phyloP scores from a whole-genome alignment of 371 early-diverging fungal species.

The Mucor plumbeus region DNA sequence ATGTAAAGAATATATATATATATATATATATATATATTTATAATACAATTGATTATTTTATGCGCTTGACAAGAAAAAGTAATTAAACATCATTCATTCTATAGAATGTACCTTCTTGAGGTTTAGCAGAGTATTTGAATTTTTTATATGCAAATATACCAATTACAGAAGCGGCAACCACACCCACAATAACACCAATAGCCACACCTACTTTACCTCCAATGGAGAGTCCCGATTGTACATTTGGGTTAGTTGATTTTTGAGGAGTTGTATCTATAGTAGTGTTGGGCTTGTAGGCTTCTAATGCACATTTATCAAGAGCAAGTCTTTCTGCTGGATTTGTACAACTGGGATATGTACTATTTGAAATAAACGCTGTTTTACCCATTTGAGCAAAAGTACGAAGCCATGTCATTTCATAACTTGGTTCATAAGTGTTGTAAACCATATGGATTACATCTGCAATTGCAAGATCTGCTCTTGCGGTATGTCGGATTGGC shows the following conservation, averaged over 20 bases:
- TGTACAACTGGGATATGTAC: slow-evolving; percentile 25
- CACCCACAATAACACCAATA: slow-evolving; percentile 41
- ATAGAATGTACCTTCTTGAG: slow-evolving; percentile 15
- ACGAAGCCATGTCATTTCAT: slow-evolving; percentile 45
- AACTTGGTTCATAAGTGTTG: slow-evolving; percentile 43
- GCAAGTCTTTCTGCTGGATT: slow-evolving; percentile 9
- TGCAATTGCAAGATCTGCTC: slow-evolving; percentile 43
- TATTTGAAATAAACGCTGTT: slow-evolving; percentile 14
- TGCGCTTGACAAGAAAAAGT: too few relatives aligned
- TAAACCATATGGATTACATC: slow-evolving; percentile 51
- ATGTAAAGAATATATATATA: background rate
- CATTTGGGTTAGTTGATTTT: background rate
- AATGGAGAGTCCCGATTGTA: slow-evolving; percentile 19
- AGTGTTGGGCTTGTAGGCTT: slow-evolving; percentile 20
- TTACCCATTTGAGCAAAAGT: slow-evolving; percentile 40
- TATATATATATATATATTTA: too few relatives aligned
- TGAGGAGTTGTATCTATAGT: slow-evolving; percentile 13
- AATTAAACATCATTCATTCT: slow-evolving; percentile 23
- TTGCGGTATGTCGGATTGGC: slow-evolving; percentile 39
- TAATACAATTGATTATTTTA: background rate
- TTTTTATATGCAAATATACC: slow-evolving; percentile 22
- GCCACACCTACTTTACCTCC: slow-evolving; percentile 52
- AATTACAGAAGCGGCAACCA: slow-evolving; percentile 23
- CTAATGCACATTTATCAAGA: slow-evolving; percentile 18
- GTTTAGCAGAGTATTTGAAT: background rate